phyloP scores from a whole-genome alignment of 805 yeast genomes.

The Zygoascus bituminiphila region DNA sequence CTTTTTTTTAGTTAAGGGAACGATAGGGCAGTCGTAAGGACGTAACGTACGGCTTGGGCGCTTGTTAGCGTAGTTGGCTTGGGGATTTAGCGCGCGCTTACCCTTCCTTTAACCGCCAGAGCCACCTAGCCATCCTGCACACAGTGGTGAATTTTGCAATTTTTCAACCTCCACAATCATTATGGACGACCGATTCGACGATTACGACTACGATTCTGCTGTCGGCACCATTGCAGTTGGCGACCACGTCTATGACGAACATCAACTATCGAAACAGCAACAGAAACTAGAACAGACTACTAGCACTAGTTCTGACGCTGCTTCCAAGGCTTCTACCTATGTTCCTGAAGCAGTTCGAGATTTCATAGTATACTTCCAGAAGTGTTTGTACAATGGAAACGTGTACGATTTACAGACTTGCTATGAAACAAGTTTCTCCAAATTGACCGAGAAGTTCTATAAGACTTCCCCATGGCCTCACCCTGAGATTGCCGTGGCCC shows the following conservation, averaged over 20 bases:
- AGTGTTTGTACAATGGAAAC: slow-evolving; percentile 35
- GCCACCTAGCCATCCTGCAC: not conserved
- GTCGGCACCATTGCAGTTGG: slow-evolving; percentile 19
- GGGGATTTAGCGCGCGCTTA: not conserved
- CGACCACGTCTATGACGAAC: slow-evolving; percentile 25
- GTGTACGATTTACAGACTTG: slow-evolving; percentile 37
- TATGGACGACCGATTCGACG: slow-evolving; percentile 16
- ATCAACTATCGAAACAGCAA: slow-evolving; percentile 27
- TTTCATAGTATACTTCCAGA: slow-evolving; percentile 38
- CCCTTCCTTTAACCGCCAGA: not conserved
- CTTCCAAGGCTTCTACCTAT: slow-evolving; percentile 17
- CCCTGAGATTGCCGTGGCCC: slow-evolving; percentile 35
- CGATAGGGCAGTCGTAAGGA: no score
- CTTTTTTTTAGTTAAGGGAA: no score
- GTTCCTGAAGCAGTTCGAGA: slow-evolving; percentile 39
- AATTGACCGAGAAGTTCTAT: slow-evolving; percentile 38
- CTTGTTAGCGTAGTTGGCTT: not conserved
- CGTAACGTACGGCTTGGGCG: not conserved
- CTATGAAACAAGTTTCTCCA: slow-evolving; percentile 39
- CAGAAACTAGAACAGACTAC: slow-evolving; percentile 17
- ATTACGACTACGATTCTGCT: slow-evolving; percentile 13
- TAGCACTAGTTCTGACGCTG: slow-evolving; percentile 6
- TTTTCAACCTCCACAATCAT: not conserved
- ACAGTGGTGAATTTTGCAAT: not conserved
- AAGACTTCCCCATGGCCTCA: slow-evolving; percentile 39